Conservation (phyloP, 1,284 basidiomycete genomes). For the Ustilago lituana region DNA sequence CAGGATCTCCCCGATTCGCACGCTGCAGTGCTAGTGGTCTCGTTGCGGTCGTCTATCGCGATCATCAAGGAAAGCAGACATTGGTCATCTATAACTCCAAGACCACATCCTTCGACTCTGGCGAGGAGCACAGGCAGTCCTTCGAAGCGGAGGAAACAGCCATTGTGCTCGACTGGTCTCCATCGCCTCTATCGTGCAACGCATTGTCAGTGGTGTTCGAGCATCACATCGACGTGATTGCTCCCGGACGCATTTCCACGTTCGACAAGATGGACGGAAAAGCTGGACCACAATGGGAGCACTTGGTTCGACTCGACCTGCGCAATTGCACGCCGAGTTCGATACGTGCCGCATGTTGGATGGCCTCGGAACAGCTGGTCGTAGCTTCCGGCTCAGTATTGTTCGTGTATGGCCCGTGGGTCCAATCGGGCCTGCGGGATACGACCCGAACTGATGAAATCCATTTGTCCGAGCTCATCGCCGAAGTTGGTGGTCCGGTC, state of each 20-base stretch:
- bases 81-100: conserved; percentile 87
- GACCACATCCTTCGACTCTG: conserved; percentile 90
- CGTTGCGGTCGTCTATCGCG: conserved; percentile 11
- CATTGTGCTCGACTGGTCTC: conserved; percentile 40
- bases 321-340: conserved; percentile 27
- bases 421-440: conserved; percentile 1
- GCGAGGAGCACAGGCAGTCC: conserved; percentile 67
- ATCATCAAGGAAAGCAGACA: conserved; percentile 9
- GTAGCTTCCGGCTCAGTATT: conserved; percentile 38
- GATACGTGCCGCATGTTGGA: conserved; percentile 36
- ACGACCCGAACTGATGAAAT: neutral
- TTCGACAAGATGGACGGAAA: neutral
- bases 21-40: conserved; percentile 18
- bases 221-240: conserved; percentile 33
- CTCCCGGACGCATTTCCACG: conserved; percentile 12
- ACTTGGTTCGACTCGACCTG: conserved; percentile 19
- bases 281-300: conserved; percentile 14
- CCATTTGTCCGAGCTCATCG: conserved; percentile 39
- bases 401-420: conserved; percentile 29
- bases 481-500: conserved; percentile 34
- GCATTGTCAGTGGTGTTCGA: conserved; percentile 29
- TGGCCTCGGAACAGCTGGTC: conserved; percentile 24
- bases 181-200: conserved; percentile 16
- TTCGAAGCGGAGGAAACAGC: conserved; percentile 14
- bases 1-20: neutral